Conservation (phyloP, 805 yeast species). For the Lipomyces yamadae region DNA sequence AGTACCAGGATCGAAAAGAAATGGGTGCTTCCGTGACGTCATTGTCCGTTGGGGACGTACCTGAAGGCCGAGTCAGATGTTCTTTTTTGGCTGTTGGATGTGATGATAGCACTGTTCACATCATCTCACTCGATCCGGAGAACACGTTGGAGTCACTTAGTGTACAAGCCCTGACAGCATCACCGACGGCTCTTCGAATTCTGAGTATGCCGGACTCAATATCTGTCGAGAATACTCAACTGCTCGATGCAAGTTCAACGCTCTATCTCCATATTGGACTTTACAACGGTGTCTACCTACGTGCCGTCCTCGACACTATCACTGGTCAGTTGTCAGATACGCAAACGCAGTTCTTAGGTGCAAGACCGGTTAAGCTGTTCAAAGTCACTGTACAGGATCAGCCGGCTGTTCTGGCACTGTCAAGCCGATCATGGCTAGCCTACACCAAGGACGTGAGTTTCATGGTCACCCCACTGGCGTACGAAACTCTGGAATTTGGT, state of each 20-base stretch:
- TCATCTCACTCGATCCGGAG: constrained; percentile 65
- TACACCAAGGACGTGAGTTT: constrained; percentile 47
- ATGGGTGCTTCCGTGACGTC: constrained; percentile 56
- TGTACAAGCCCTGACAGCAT: constrained; percentile 68
- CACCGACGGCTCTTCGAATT: constrained; percentile 49
- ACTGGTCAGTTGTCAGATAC: constrained; percentile 70
- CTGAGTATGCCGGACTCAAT: constrained; percentile 43
- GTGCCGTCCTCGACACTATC: constrained; percentile 59
- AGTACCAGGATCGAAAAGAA: constrained; percentile 66
- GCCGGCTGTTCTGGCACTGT: constrained; percentile 54
- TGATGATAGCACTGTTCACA: constrained; percentile 69
- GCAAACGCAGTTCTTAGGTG: constrained; percentile 73
- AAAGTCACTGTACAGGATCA: constrained; percentile 45
- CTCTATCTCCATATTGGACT: constrained; percentile 74
- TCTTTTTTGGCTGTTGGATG: constrained; percentile 72
- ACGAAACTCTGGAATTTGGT: constrained; percentile 50
- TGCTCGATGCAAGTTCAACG: constrained; percentile 30
- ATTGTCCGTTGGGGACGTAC: constrained; percentile 55
- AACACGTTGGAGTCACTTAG: constrained; percentile 64
- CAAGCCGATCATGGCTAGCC: constrained; percentile 63
- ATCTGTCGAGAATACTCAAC: constrained; percentile 15
- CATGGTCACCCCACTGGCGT: constrained; percentile 55
- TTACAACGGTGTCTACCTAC: constrained; percentile 78
- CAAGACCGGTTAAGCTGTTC: constrained; percentile 61
- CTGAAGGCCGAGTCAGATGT: constrained; percentile 55